These are phyloP conservation scores for Echeveria elegans DNA, from an alignment of 164 flowering plant species.

Conservation along the genomic window DNA sequence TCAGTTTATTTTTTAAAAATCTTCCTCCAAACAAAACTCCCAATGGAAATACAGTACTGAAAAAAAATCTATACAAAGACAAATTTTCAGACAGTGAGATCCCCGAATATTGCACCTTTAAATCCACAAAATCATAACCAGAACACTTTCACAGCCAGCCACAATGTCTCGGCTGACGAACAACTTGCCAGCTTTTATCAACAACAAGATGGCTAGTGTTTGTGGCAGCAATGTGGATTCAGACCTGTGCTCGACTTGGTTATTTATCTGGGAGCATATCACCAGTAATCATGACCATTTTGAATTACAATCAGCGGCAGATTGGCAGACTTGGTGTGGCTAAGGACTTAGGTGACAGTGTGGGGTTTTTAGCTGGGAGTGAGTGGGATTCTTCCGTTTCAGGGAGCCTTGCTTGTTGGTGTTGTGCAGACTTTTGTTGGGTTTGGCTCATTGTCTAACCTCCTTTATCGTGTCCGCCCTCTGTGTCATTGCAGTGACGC, in stretches of 20 bases:
- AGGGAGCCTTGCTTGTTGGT: constrained; percentile 28
- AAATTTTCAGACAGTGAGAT: background rate
- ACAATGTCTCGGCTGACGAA: constrained; percentile 7
- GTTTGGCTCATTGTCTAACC: constrained; percentile 53
- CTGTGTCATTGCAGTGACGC: constrained; percentile 59
- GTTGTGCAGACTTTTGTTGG: constrained; percentile 26
- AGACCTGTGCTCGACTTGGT: constrained; percentile 38
- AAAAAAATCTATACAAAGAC: background rate
- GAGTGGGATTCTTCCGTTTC: constrained; percentile 34
- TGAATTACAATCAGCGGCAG: constrained; percentile 45
- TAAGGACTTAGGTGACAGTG: constrained; percentile 40
- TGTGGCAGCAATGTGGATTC: constrained; percentile 50
- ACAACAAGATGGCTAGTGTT: constrained; percentile 50
- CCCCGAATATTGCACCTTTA: background rate
- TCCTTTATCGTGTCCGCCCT: constrained; percentile 72
- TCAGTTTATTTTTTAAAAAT: too few species aligned
- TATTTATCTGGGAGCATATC: constrained; percentile 49
- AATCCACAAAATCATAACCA: background rate
- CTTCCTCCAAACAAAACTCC: background rate
- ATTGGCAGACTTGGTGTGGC: constrained; percentile 45
- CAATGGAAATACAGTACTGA: background rate
- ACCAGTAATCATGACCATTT: constrained; percentile 35
- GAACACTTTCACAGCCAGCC: background rate
- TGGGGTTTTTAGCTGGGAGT: constrained; percentile 38
- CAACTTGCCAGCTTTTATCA: constrained; percentile 17